Conservation (phyloP, 164 flowering plant species). For the Umbilicus rupestris region DNA sequence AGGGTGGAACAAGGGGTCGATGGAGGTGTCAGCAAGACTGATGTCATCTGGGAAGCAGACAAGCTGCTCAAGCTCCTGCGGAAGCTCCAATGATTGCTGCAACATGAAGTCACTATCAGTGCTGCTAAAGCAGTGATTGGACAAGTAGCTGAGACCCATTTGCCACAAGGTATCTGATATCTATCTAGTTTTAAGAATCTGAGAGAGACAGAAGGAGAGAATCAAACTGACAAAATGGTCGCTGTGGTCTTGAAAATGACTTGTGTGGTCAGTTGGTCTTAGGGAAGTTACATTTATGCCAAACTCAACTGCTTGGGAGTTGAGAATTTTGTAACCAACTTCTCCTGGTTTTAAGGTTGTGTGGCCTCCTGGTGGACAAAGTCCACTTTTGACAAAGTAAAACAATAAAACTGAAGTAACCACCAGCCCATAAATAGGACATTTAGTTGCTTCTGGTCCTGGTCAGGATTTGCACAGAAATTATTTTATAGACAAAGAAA, state of each 20-base stretch:
- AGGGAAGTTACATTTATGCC: constrained; percentile 4
- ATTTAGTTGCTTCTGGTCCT: background rate
- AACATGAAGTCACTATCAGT: background rate
- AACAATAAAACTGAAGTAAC: background rate
- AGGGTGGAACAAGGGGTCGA: background rate
- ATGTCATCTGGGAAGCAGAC: constrained; percentile 2
- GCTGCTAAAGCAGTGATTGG: background rate
- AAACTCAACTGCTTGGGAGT: constrained; percentile 1
- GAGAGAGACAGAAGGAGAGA: background rate
- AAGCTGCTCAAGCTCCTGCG: background rate
- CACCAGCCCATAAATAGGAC: background rate
- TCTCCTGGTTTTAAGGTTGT: background rate
- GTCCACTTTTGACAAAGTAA: background rate
- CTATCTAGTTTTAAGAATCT: too few relatives aligned
- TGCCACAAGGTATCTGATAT: too few relatives aligned
- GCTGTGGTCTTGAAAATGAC: background rate
- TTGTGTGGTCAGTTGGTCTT: constrained; percentile 2
- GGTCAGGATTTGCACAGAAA: background rate
- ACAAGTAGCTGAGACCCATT: constrained; percentile 4
- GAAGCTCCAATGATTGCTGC: constrained; percentile 1
- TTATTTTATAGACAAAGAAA: background rate
- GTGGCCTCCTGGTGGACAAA: background rate
- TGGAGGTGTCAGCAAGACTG: constrained; percentile 4
- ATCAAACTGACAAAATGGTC: background rate
- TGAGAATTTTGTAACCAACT: background rate